Evolutionary conservation across 257 asterid species (phyloP).

Genomic region (Oldenlandia corymbosa): DNA sequence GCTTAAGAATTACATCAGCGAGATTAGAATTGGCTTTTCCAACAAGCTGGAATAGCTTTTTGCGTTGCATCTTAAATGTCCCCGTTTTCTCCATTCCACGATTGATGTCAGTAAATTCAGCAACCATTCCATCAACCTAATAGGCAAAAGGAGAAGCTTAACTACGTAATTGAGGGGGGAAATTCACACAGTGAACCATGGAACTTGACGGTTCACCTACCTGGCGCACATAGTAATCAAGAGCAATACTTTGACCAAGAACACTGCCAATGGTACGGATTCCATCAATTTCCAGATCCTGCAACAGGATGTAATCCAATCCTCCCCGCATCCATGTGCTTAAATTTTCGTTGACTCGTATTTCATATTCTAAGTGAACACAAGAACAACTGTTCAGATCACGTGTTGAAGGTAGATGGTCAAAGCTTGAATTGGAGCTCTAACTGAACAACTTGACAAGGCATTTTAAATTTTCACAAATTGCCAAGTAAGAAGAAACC

Average conservation of each 20-base stretch:
- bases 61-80: constrained; percentile 84
- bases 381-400: constrained; percentile 18
- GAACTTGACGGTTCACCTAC: constrained; percentile 33
- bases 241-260: constrained; percentile 99
- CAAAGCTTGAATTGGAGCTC: background rate
- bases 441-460: background rate
- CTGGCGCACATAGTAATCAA: constrained; percentile 97
- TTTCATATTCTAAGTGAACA: constrained; percentile 73
- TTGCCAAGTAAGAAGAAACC: background rate
- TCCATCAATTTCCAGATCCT: constrained; percentile 70
- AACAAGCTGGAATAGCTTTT: constrained; percentile 91
- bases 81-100: constrained; percentile 98
- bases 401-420: background rate
- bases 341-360: constrained; percentile 64
- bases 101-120: constrained; percentile 87
- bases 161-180: constrained; percentile 1
- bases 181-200: constrained; percentile 4
- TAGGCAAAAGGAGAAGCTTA: constrained; percentile 12
- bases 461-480: background rate
- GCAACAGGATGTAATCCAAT: constrained; percentile 82
- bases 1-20: constrained; percentile 92
- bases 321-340: constrained; percentile 98
- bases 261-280: constrained; percentile 96
- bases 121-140: constrained; percentile 96
- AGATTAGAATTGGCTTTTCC: constrained; percentile 98